These are phyloP conservation scores for Aureobasidium leucospermi DNA, from an alignment of 2,329 filamentous ascomycete species.

Conservation along the genomic window DNA sequence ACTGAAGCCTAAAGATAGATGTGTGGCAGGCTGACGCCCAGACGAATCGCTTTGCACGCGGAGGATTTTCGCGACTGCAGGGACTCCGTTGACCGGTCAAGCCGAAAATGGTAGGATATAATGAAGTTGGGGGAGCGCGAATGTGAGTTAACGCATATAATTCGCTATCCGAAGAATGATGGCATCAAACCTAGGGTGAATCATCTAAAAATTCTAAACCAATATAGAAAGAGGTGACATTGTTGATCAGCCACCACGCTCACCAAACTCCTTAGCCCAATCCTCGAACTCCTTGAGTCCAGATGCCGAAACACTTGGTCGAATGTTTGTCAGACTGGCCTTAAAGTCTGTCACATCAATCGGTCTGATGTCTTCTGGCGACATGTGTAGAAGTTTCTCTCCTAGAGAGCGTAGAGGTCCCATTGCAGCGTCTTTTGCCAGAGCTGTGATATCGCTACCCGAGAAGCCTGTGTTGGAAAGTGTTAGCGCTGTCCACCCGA, in stretches of 20 bases:
- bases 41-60: too few species aligned
- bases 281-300: constrained; percentile 86
- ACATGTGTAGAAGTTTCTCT: constrained; percentile 81
- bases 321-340: constrained; percentile 73
- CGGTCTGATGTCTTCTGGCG: constrained; percentile 86
- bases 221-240: not conserved
- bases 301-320: constrained; percentile 79
- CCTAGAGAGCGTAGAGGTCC: constrained; percentile 84
- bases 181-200: not conserved
- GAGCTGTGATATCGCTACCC: constrained; percentile 89
- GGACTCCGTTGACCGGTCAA: too few species aligned
- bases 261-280: constrained; percentile 89
- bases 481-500: not conserved
- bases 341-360: constrained; percentile 79
- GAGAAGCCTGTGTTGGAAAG: constrained; percentile 69
- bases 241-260: constrained; percentile 58
- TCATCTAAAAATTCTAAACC: not conserved
- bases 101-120: not conserved
- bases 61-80: too few species aligned
- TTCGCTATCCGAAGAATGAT: too few species aligned
- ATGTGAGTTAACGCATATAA: too few species aligned
- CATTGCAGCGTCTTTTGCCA: constrained; percentile 98
- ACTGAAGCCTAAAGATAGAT: too few species aligned
- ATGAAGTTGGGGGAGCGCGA: too few species aligned
- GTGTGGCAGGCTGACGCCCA: too few species aligned